Conservation (phyloP, 352 stramenopile genomes). For the Poterioochromonas sp. region DNA sequence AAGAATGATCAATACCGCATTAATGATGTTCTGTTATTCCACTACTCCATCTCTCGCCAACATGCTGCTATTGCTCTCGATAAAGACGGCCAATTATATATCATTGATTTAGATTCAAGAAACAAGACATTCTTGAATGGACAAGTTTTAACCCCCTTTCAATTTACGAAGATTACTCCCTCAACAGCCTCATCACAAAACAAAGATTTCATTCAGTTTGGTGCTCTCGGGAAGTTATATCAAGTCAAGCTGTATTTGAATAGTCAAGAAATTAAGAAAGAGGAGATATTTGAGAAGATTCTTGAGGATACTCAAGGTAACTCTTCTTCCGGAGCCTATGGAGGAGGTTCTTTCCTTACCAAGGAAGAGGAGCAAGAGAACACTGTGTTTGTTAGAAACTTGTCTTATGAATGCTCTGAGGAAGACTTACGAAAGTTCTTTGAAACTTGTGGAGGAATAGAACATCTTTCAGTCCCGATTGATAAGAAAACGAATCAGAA, state of each 20-base stretch:
- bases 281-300: no score
- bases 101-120: conserved; percentile 3
- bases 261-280: background rate
- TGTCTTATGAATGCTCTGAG: background rate
- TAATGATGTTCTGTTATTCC: background rate
- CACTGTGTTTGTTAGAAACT: conserved; percentile 5
- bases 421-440: background rate
- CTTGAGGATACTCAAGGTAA: no score
- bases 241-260: background rate
- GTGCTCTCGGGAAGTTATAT: background rate
- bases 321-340: no score
- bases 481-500: background rate
- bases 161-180: no score
- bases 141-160: background rate
- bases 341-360: no score
- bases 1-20: background rate
- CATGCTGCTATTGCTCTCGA: background rate
- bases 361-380: no score
- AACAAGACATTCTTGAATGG: background rate
- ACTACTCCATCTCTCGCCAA: background rate
- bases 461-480: background rate
- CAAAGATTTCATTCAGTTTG: background rate
- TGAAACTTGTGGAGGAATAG: background rate
- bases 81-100: background rate
- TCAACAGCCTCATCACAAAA: background rate